These are phyloP conservation scores for Zymoseptoria ardabiliae DNA, from an alignment of 2,329 filamentous ascomycete genomes.

Conservation along the genomic window DNA sequence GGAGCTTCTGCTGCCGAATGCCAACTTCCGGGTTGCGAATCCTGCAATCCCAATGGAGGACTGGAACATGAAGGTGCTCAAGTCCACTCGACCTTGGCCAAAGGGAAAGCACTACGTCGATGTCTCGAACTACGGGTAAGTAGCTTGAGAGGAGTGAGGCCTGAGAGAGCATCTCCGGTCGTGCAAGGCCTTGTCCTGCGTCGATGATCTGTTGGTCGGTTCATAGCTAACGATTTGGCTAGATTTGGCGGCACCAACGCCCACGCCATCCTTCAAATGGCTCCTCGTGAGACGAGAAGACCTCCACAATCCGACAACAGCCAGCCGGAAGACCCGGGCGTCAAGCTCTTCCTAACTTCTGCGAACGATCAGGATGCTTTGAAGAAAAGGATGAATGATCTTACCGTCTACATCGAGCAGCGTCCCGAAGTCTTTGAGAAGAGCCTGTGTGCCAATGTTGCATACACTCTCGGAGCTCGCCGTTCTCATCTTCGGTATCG, in stretches of 20 bases:
- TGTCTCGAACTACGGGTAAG: slow-evolving; percentile 42
- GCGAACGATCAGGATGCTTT: slow-evolving; percentile 5
- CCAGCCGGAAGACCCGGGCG: neutral
- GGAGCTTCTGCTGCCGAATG: slow-evolving; percentile 20
- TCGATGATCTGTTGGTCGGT: neutral
- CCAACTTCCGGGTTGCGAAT: slow-evolving; percentile 20
- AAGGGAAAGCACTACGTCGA: slow-evolving; percentile 2
- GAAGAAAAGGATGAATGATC: neutral
- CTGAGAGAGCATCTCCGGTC: too few species aligned
- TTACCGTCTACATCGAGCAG: slow-evolving; percentile 5
- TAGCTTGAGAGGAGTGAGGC: neutral
- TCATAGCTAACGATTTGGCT: neutral
- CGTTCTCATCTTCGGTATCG: slow-evolving; percentile 4
- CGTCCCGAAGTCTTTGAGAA: slow-evolving; percentile 5
- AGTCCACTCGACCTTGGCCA: slow-evolving; percentile 23
- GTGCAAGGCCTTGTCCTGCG: neutral
- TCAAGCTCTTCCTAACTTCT: slow-evolving; percentile 6
- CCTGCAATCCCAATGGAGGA: slow-evolving; percentile 22
- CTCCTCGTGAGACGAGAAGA: neutral
- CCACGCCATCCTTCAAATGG: slow-evolving; percentile 5
- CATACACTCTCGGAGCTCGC: slow-evolving; percentile 7
- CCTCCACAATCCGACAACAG: neutral
- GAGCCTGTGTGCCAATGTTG: slow-evolving; percentile 2
- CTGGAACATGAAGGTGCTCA: slow-evolving; percentile 11
- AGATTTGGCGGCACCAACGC: slow-evolving; percentile 9